Conservation (phyloP, 345 rosid species). For the Mangifera indica region DNA sequence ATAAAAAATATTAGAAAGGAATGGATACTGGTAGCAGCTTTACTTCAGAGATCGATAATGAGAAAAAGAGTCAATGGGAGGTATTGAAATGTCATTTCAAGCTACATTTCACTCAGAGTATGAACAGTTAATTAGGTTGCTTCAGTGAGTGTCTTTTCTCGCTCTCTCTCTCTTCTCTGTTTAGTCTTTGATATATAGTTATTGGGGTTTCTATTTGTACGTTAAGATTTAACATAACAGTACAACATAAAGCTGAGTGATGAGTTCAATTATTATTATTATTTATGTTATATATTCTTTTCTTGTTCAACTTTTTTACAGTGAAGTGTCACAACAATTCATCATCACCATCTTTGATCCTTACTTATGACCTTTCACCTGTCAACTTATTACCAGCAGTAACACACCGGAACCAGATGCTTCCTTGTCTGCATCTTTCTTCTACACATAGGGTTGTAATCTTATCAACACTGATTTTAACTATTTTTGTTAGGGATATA, state of each 20-base stretch:
- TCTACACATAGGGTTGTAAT: no score
- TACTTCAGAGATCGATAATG: slow-evolving; percentile 11
- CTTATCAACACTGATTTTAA: no score
- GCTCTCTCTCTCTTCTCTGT: background rate
- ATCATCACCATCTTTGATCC: background rate
- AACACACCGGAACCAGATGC: background rate
- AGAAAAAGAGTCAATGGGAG: slow-evolving; percentile 19
- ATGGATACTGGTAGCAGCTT: slow-evolving; percentile 43
- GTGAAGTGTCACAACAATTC: slow-evolving; percentile 22
- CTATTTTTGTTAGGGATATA: no score
- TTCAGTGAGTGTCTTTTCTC: slow-evolving; percentile 13
- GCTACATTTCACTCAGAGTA: slow-evolving; percentile 27
- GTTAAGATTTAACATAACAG: background rate
- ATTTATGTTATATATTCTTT: slow-evolving; percentile 10
- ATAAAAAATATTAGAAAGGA: slow-evolving; percentile 2
- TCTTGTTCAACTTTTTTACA: slow-evolving; percentile 9
- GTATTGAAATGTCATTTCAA: slow-evolving; percentile 43
- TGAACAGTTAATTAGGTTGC: slow-evolving; percentile 13
- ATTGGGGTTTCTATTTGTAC: background rate
- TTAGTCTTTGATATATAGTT: slow-evolving; percentile 7
- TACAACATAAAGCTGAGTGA: background rate
- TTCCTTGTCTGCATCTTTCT: background rate
- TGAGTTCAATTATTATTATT: background rate
- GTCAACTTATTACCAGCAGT: background rate
- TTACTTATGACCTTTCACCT: background rate